Base-by-base conservation (phyloP, 176 grass and related monocot genomes). In the Zoysia pacifica region DNA sequence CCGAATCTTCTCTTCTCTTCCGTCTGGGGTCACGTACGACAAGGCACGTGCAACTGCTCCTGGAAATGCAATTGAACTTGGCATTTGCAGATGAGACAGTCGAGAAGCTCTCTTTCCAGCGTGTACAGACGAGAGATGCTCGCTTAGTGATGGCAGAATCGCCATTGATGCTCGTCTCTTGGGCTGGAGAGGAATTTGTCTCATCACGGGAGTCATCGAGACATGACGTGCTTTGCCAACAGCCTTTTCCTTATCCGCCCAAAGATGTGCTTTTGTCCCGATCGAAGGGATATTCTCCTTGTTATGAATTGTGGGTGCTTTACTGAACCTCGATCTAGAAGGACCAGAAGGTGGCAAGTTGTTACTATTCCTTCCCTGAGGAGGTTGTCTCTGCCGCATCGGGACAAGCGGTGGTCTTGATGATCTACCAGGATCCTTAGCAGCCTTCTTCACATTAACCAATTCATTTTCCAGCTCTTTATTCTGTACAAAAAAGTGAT, bases 401-500 rank as follows among this genome's bases (percentile, higher is more conserved):
- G 93, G 88, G 79, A 80, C 88, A 65, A 97, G 76, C 63, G 89
- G 91, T 40, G 89, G 93, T 72, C 82, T 99, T 1, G 42, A 50
- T 18, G 82, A 93, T 82, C 90, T 90, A 37, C 69, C 67, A 71
- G 84, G 48, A 66, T 87, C 86, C 40, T 80, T 91, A 5, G 56
- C 35, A 51, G 78, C 44, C 84, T 78, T 89, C 71, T 79, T 95
- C 74, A 76, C 82, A 42, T 84, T 81, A 20, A 81, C 75, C 74
- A 99, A 72, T 86, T 91, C 92, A 74, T 74, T 91, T 41, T 95
- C 96, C 40, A 99, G 73, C 20, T 99, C 93, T 83, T 82, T 99
- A 46, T 91, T 87, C 96, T 99, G 93, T 81, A 76, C 43, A 70
- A 38, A 84, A 81, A 20, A 19, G 44, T 48, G n/a, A 28, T 63